Evolutionary conservation across 805 yeast genomes (phyloP).

Genomic region (Wickerhamiella parazyma): DNA sequence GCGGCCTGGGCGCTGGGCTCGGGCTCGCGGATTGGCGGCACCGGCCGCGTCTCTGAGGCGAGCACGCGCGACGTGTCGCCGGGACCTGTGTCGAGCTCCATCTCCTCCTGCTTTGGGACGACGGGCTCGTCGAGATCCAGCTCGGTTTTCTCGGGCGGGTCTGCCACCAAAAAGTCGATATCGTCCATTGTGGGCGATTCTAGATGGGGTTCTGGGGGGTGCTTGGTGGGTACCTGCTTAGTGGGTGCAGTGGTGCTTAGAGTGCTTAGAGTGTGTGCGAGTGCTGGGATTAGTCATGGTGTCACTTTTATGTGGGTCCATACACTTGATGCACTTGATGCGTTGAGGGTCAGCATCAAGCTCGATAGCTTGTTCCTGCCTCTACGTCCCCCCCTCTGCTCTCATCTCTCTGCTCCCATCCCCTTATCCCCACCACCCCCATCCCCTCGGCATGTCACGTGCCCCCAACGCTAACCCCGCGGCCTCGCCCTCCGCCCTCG

Average conservation of each 20-base stretch:
- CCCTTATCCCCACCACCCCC: no score
- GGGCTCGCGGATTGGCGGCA: neutral
- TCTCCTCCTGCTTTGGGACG: constrained; percentile 12
- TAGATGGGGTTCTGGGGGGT: neutral
- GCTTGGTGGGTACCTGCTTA: no score
- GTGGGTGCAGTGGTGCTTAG: no score
- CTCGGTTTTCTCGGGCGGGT: neutral
- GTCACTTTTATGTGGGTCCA: no score
- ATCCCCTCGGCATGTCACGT: no score
- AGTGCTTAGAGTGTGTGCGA: no score
- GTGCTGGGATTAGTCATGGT: no score
- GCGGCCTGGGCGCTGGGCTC: constrained; percentile 10
- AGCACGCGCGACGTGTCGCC: constrained; percentile 8
- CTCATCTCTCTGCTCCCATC: no score
- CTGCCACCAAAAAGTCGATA: neutral
- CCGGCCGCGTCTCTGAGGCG: neutral
- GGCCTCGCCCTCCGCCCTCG: neutral
- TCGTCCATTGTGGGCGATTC: neutral
- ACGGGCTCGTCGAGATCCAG: neutral
- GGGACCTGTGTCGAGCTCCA: constrained; percentile 12
- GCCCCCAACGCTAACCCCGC: neutral
- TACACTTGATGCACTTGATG: no score
- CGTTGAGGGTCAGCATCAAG: no score
- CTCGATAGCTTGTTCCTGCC: no score
- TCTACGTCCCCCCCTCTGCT: neutral